A percentile compares a stretch with the other conserved stretches of the same genome.
These are phyloP conservation scores for Bassia scoparia DNA, from an alignment of 148 eudicot genomes.

Conservation along the genomic window DNA sequence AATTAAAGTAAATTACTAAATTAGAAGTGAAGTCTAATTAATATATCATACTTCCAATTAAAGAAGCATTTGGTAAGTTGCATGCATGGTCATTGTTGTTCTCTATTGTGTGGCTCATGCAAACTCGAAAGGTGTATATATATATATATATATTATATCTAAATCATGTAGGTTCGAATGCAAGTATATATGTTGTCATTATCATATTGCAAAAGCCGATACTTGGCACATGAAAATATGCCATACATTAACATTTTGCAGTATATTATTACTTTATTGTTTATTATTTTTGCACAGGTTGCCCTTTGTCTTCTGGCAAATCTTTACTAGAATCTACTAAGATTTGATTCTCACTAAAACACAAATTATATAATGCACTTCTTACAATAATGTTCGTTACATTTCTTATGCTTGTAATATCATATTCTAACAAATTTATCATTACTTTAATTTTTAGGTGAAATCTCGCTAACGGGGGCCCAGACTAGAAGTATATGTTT, in stretches of 20 bases:
- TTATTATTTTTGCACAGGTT: no score
- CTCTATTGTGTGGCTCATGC: background rate
- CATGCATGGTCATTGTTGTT: background rate
- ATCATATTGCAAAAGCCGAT: background rate
- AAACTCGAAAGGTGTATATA: background rate
- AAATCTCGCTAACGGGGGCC: no score
- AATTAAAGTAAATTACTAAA: no score
- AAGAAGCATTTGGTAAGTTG: background rate
- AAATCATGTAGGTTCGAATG: no score
- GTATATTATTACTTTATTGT: no score
- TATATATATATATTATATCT: no score
- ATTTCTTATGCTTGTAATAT: background rate
- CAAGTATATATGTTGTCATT: no score
- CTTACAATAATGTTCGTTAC: no score
- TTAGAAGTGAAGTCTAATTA: no score
- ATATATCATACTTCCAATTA: no score
- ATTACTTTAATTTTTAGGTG: background rate
- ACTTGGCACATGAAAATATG: conserved; percentile 21
- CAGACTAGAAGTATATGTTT: no score
- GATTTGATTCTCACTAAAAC: conserved; percentile 2
- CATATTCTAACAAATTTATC: background rate
- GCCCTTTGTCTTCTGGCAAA: background rate
- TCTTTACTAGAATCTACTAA: background rate
- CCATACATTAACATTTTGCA: background rate
- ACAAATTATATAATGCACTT: background rate